phyloP scores from a whole-genome alignment of 1,284 basidiomycete species.

The Heterobasidion irregulare region DNA sequence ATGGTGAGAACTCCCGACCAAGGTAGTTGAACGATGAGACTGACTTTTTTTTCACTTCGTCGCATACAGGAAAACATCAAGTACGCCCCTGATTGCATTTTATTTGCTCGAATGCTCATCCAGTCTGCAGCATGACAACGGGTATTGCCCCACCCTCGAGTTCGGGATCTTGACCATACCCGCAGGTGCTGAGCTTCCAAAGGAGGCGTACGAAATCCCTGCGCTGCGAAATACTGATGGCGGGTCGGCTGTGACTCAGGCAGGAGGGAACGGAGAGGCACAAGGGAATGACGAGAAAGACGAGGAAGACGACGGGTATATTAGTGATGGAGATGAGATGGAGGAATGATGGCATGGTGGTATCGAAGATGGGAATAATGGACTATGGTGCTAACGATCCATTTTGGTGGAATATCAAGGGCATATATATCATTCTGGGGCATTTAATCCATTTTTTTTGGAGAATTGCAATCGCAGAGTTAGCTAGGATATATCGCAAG shows the following conservation, averaged over 20 bases:
- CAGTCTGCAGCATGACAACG: neutral
- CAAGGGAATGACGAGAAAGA: neutral
- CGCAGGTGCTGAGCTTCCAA: neutral
- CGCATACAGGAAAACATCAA: neutral
- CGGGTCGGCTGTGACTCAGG: neutral
- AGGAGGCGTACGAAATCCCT: neutral
- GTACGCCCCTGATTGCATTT: neutral
- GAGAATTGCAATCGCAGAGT: too few species aligned
- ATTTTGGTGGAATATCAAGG: too few species aligned
- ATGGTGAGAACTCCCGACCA: neutral
- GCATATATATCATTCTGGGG: too few species aligned
- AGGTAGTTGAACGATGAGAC: neutral
- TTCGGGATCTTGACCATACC: slow-evolving; percentile 1
- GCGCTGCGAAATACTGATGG: slow-evolving; percentile 1
- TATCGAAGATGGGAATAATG: too few species aligned
- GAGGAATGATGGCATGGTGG: too few species aligned
- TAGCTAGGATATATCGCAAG: too few species aligned
- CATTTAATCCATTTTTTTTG: too few species aligned
- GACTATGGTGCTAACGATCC: too few species aligned
- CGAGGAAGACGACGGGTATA: neutral
- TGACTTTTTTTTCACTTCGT: neutral
- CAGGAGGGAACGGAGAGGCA: neutral
- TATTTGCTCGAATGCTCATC: neutral
- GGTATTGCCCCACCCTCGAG: neutral
- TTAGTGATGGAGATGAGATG: too few species aligned